phyloP scores from a whole-genome alignment of 202 grass and related monocot genomes.

The Musa balbisiana region DNA sequence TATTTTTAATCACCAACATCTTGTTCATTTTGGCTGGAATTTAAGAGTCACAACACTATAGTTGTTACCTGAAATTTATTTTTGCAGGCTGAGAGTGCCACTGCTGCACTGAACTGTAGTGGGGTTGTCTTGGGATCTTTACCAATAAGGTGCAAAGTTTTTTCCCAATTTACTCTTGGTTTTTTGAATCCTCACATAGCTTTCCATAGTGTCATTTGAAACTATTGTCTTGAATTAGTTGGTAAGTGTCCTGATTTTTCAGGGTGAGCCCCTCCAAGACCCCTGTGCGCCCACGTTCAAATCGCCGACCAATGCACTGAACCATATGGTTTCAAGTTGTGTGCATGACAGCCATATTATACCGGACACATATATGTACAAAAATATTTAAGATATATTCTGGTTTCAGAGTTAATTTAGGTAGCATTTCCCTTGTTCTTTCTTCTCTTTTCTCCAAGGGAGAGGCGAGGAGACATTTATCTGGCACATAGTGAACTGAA shows the following conservation, averaged over 20 bases:
- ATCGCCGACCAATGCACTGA: conserved; percentile 69
- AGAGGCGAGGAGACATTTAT: neutral
- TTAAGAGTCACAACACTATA: no score
- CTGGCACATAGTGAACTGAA: neutral
- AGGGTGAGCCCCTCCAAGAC: conserved; percentile 99
- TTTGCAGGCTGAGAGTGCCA: conserved; percentile 92
- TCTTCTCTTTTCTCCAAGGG: no score
- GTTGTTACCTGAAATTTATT: neutral
- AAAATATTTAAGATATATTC: conserved; percentile 1
- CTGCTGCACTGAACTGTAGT: conserved; percentile 83
- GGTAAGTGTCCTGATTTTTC: conserved; percentile 11
- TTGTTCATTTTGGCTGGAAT: neutral
- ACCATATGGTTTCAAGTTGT: conserved; percentile 14
- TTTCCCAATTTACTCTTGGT: neutral
- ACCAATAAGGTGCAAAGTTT: conserved; percentile 60
- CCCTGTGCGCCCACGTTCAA: conserved; percentile 76
- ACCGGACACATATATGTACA: neutral
- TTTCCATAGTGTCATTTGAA: neutral
- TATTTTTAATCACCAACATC: neutral
- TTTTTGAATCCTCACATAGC: neutral
- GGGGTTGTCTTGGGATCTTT: conserved; percentile 87
- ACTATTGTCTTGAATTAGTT: neutral
- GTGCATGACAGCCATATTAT: neutral
- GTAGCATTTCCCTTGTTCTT: neutral
- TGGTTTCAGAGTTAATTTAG: neutral